Evolutionary conservation across 2,329 filamentous ascomycete genomes (phyloP).

Genomic region (Xylaria sp.): DNA sequence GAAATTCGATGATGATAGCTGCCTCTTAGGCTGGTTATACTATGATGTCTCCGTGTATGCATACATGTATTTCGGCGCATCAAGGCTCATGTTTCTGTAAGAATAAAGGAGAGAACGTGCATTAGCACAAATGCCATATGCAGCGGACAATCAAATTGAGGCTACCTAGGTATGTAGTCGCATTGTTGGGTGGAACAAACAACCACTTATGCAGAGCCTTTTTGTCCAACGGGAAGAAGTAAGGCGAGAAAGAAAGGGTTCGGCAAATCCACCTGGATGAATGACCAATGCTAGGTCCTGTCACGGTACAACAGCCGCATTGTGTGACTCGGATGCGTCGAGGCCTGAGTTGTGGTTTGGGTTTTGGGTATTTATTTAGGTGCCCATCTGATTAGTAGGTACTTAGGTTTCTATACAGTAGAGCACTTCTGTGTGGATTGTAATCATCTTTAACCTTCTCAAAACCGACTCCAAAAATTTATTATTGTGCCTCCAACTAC

Average conservation of each 20-base stretch:
- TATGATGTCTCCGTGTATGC: no score
- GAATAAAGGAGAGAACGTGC: not conserved
- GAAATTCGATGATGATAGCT: not conserved
- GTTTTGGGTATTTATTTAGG: not conserved
- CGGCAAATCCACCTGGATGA: no score
- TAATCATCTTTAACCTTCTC: not conserved
- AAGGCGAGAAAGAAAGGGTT: not conserved
- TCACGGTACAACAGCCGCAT: not conserved
- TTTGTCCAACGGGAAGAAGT: slow-evolving; percentile 3
- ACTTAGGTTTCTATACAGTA: no score
- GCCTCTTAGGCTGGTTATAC: no score
- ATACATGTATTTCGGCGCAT: no score
- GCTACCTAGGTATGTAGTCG: not conserved
- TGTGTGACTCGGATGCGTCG: slow-evolving; percentile 7
- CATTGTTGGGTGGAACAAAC: not conserved
- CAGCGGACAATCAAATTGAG: not conserved
- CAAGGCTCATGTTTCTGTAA: not conserved
- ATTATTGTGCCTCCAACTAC: no score
- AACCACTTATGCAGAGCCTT: not conserved
- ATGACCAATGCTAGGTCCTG: not conserved
- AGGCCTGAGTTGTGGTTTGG: not conserved
- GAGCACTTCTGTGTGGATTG: no score
- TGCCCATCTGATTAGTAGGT: no score
- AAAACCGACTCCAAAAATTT: not conserved
- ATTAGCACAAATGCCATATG: not conserved